Base-by-base conservation (phyloP, 169 alveolate genomes). In the Theileria orientalis region DNA sequence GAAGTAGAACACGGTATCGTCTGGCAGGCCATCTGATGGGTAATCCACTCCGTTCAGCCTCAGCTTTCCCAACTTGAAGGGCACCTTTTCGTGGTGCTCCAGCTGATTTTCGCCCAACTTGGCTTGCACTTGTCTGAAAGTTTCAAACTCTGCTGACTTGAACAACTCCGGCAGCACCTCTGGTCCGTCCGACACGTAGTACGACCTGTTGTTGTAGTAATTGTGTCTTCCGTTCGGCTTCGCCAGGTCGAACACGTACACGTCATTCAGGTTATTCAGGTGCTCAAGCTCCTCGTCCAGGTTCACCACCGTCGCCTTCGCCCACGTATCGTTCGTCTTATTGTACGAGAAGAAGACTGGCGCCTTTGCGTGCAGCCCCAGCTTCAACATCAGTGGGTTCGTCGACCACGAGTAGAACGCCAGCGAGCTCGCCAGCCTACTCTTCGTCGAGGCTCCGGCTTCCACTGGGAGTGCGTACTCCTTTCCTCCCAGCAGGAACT, bases 1-100 rank as follows among this genome's bases (percentile, higher is more conserved):
- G 35, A 49, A 21, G 25, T 49, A 49, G 25, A 49, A 49, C 19
- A 29, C 25, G 35, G 25, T 49, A 33, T 49, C 60, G 25, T 21
- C 29, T 8, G 60, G 60, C 19, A 49, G 60, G 19, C 60, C 60
- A 49, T 49, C 60, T 21, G 25, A 29, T 16, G 60, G 25, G 25
- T 21, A 33, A 49, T 49, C 60, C 19, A 49, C 60, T 49, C 60
- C 60, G 25, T 49, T 49, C 25, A 49, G 25, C 60, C 60, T 49
- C 19, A 49, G 60, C 25, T 49, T 49, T 21, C 35, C 60, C 19
- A 49, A 29, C 7, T 49, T 49, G 29, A 49, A 49, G 19, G 19
- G 19, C 3, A 49, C 35, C 19, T 1, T 7, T 21, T 27, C 25
- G 32, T 49, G 25, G 25, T 21, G 35, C 35, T 49, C 60, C n/a